Percentiles rank a stretch among this genome's conserved stretches.
Evolutionary conservation across 1,284 basidiomycete genomes (phyloP).

Genomic region (Mycosarcoma mackinlayi): DNA sequence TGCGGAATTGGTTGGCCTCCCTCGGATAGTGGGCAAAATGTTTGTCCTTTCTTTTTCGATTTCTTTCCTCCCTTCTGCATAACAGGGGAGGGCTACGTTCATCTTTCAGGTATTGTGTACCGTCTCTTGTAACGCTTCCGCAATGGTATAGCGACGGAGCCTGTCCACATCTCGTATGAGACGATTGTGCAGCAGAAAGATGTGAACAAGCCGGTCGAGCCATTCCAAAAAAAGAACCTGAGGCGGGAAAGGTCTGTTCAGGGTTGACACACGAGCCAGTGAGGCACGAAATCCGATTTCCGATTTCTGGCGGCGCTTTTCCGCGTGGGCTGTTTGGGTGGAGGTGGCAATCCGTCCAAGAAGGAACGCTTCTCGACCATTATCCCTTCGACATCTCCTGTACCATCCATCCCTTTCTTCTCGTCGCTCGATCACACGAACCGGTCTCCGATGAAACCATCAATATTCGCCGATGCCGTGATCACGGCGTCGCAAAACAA

Average conservation of each 20-base stretch:
- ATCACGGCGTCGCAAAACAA: conserved; percentile 17
- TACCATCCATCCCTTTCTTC: neutral
- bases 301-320: neutral
- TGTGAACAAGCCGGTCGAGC: too few species aligned
- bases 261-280: too few species aligned
- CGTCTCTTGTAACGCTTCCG: neutral
- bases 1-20: conserved; percentile 4
- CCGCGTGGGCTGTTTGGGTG: neutral
- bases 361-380: neutral
- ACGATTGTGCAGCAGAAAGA: too few species aligned
- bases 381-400: neutral
- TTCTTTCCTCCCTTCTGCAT: neutral
- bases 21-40: neutral
- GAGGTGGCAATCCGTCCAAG: neutral
- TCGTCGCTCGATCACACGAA: neutral
- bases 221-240: too few species aligned
- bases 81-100: too few species aligned
- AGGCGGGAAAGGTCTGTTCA: too few species aligned
- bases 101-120: neutral
- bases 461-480: conserved; percentile 48
- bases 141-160: too few species aligned
- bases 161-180: too few species aligned
- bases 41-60: neutral
- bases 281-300: too few species aligned
- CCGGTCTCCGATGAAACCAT: conserved; percentile 36